phyloP scores from a whole-genome alignment of 441 rosid genomes.

The Populus hybrid region DNA sequence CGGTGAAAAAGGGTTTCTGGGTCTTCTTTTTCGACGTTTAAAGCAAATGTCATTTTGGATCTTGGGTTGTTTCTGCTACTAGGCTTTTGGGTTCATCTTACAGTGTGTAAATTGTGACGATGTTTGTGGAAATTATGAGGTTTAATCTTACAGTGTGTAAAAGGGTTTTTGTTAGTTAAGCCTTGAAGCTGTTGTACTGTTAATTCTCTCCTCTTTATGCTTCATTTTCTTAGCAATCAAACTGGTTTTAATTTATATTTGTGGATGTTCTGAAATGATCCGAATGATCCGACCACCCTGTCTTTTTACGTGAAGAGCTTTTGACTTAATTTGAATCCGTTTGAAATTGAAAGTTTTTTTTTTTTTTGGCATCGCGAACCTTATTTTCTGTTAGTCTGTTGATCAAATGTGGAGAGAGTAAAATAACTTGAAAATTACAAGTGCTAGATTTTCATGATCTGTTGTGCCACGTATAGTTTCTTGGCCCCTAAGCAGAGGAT shows the following conservation, averaged over 20 bases:
- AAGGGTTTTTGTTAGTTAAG: background rate
- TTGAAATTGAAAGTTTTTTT: background rate
- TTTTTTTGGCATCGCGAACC: background rate
- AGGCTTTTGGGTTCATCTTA: background rate
- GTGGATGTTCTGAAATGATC: constrained; percentile 6
- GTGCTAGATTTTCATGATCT: background rate
- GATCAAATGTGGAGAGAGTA: background rate
- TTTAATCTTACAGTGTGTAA: background rate
- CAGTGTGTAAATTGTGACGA: background rate
- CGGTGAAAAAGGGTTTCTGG: background rate
- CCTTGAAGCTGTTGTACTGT: background rate
- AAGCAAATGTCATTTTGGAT: background rate
- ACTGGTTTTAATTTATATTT: background rate
- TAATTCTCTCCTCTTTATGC: background rate
- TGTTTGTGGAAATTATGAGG: background rate
- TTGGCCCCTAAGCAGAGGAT: background rate
- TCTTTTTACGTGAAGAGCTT: background rate
- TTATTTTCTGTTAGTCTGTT: background rate
- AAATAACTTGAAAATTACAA: background rate
- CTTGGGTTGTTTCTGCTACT: background rate
- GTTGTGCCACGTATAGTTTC: background rate
- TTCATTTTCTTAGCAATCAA: background rate
- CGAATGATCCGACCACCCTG: background rate
- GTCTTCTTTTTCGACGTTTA: background rate
- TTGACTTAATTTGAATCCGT: constrained; percentile 2